Conservation (phyloP, 2,329 filamentous ascomycete genomes). For the Talaromyces sp. region DNA sequence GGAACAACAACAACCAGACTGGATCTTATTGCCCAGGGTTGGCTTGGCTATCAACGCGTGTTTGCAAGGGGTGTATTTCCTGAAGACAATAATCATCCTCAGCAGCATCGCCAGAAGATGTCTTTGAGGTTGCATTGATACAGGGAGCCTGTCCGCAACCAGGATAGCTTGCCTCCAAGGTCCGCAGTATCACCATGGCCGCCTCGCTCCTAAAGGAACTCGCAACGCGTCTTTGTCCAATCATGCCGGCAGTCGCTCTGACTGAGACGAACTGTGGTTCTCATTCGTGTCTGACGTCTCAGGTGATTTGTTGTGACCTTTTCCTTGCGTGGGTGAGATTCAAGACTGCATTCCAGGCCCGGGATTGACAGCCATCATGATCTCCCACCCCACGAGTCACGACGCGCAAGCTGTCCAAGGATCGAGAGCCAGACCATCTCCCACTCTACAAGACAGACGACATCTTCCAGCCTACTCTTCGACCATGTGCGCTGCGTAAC, state of each 20-base stretch:
- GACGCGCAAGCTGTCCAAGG: neutral
- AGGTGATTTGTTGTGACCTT: neutral
- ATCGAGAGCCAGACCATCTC: neutral
- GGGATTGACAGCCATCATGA: neutral
- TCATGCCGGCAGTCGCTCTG: neutral
- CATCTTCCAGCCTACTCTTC: neutral
- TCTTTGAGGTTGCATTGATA: neutral
- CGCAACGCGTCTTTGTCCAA: neutral
- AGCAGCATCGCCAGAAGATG: neutral
- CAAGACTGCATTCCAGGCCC: neutral
- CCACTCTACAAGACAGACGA: neutral
- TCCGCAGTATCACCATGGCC: conserved; percentile 12
- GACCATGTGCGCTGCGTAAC: neutral
- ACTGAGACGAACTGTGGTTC: neutral
- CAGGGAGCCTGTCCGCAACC: neutral
- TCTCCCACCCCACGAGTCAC: too few relatives aligned
- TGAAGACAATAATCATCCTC: neutral
- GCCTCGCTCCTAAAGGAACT: neutral
- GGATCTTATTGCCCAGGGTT: neutral
- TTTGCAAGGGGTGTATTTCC: neutral
- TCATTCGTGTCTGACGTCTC: neutral
- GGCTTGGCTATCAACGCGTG: neutral
- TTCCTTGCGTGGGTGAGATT: neutral
- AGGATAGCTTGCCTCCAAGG: conserved; percentile 16
- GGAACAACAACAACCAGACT: too few relatives aligned